phyloP scores from a whole-genome alignment of 2,329 filamentous ascomycete species.

The Pseudogymnoascus sp. region DNA sequence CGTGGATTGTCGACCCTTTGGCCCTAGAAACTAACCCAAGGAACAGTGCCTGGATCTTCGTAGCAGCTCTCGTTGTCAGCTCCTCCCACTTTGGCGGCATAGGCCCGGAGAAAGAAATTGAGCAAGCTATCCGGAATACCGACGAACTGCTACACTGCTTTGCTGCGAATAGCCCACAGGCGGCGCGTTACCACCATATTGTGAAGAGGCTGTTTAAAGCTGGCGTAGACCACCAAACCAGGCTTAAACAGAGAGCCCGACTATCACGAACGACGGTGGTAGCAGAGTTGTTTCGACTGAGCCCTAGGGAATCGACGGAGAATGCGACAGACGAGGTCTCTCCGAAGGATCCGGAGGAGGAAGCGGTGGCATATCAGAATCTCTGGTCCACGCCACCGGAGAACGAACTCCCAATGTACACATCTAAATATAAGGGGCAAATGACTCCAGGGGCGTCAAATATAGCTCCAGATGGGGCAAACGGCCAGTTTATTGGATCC shows the following conservation, averaged over 20 bases:
- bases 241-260: not conserved
- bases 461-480: not conserved
- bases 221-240: not conserved
- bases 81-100: conserved; percentile 9
- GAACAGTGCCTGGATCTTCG: conserved; percentile 10
- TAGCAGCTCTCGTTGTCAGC: conserved; percentile 10
- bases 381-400: not conserved
- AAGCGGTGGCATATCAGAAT: not conserved
- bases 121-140: conserved; percentile 5
- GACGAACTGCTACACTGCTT: conserved; percentile 5
- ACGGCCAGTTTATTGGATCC: not conserved
- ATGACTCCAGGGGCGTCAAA: not conserved
- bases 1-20: not conserved
- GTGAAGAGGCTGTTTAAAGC: conserved; percentile 9
- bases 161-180: conserved; percentile 9
- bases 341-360: not conserved
- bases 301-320: not conserved
- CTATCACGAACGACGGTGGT: not conserved
- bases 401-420: not conserved
- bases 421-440: not conserved
- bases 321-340: not conserved
- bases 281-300: conserved; percentile 2
- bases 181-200: conserved; percentile 9
- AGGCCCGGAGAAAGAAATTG: not conserved
- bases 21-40: not conserved